Evolutionary conservation across 352 stramenopile species (phyloP), one percentile per base, ranked within the genome.

Genomic region (Pythium aristosporum): DNA sequence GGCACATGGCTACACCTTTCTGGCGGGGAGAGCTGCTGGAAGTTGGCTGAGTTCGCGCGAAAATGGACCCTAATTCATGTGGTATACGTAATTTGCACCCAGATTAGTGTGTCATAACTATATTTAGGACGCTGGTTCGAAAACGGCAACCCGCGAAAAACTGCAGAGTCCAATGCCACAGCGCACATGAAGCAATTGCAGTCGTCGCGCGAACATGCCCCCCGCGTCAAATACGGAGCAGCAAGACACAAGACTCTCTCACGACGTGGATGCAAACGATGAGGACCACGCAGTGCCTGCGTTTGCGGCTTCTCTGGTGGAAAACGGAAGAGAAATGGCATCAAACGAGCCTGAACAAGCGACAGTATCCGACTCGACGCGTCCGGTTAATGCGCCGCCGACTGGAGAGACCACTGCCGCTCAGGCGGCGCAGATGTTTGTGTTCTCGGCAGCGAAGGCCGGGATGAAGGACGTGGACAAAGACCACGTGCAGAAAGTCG

Each of bases 391-490:
- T 21, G 13, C 10, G 13, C 13, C 34, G 7, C 5, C 5, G 10
- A 13, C 20, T 6, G 32, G 7, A 6, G 16, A 39, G 25, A 42
- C 43, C 3, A 63, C 61, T 10, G 58, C 57, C 34, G 41, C 49
- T n/a, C 28, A 65, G 28, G 57, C 63, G 5, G 63, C 63, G 42
- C 56, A 70, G 20, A 63, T 97, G 70, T 93, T 92, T 65, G 85
- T 93, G 49, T 94, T 95, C 66, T 90, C 88, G 30, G 83, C 74
- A 9, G 72, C 84, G 39, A 96, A 97, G 60, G 91, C 91, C 18
- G 91, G 91, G 6, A 97, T 97, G 89, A 77, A 84, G 28, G 73
- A 81, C 37, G 82, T 96, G 43, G 79, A 98, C 80, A 93, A 94
- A 43, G 73, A 82, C 30, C 85, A 87, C 61, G 93, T 98, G 48